These are phyloP conservation scores for Microsporum ferrugineum DNA, from an alignment of 2,329 filamentous ascomycete species.

Conservation along the genomic window DNA sequence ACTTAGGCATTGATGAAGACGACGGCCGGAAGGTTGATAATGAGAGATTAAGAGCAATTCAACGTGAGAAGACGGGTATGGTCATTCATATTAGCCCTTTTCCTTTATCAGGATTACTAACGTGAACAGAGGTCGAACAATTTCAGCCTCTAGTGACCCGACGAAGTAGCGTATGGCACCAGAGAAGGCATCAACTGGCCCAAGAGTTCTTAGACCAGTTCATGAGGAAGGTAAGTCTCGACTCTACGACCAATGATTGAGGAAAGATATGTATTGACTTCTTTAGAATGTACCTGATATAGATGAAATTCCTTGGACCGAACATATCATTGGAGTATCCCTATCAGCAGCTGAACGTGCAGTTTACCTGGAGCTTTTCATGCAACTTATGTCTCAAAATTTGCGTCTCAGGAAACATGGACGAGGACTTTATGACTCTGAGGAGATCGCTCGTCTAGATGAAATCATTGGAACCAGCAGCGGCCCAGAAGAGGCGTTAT, in stretches of 20 bases:
- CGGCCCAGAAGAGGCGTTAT: slow-evolving; percentile 43
- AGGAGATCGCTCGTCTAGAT: slow-evolving; percentile 32
- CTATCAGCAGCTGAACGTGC: slow-evolving; percentile 40
- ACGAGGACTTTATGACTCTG: slow-evolving; percentile 19
- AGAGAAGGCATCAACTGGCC: slow-evolving; percentile 40
- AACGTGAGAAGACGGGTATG: slow-evolving; percentile 36
- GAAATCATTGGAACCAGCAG: slow-evolving; percentile 36
- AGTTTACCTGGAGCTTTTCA: slow-evolving; percentile 45
- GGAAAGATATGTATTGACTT: not conserved
- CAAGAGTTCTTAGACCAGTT: slow-evolving; percentile 46
- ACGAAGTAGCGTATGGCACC: slow-evolving; percentile 43
- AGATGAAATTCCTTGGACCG: slow-evolving; percentile 35
- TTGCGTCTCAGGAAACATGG: slow-evolving; percentile 31
- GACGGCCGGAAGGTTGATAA: slow-evolving; percentile 34
- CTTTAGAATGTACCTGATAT: slow-evolving; percentile 33
- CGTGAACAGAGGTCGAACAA: slow-evolving; percentile 38
- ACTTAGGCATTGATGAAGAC: slow-evolving; percentile 45
- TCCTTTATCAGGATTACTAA: slow-evolving; percentile 13
- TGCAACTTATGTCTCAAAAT: slow-evolving; percentile 41
- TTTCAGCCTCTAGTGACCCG: slow-evolving; percentile 44
- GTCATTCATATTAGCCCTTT: not conserved
- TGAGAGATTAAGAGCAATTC: slow-evolving; percentile 35
- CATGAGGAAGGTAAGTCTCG: slow-evolving; percentile 32
- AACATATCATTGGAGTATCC: slow-evolving; percentile 35
- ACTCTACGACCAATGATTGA: not conserved